Evolutionary conservation across 768 basidiomycete genomes (phyloP).

Genomic region (Mycena filopes): DNA sequence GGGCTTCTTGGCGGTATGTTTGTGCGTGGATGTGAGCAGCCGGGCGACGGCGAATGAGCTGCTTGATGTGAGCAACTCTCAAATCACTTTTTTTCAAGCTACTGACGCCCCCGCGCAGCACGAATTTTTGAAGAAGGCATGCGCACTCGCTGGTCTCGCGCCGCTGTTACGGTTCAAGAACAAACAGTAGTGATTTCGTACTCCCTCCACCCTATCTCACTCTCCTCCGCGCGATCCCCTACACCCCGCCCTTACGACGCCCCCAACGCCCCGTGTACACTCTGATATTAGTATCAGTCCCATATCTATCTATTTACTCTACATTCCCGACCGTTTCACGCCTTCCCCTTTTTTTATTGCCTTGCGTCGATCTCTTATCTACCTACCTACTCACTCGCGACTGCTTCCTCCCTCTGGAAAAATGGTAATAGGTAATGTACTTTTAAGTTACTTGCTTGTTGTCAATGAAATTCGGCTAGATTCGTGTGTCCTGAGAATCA

Average conservation of each 20-base stretch:
- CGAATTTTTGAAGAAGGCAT: conserved; percentile 93
- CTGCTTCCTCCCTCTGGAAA: conserved; percentile 28
- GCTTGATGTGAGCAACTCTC: conserved; percentile 69
- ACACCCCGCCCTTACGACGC: conserved; percentile 9
- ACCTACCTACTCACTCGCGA: conserved; percentile 21
- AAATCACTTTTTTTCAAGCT: conserved; percentile 7
- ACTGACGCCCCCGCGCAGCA: conserved; percentile 64
- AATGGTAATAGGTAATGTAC: conserved; percentile 43
- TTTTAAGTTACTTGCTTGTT: conserved; percentile 32
- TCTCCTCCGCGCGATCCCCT: conserved; percentile 2
- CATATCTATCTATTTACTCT: conserved; percentile 29
- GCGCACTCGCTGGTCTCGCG: conserved; percentile 83
- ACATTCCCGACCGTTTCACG: conserved; percentile 10
- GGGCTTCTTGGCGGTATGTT: conserved; percentile 95
- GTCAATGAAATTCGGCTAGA: conserved; percentile 30
- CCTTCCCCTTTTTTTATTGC: conserved; percentile 28
- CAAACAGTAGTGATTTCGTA: conserved; percentile 62
- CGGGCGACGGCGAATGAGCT: conserved; percentile 91
- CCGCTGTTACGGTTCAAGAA: conserved; percentile 85
- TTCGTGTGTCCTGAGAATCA: conserved; percentile 23
- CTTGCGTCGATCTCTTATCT: conserved; percentile 9
- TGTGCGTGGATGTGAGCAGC: conserved; percentile 96
- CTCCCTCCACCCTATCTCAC: conserved; percentile 30
- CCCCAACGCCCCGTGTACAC: conserved; percentile 23
- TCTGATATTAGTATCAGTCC: not conserved